phyloP scores from a whole-genome alignment of 192 early-diverging fungal genomes.

The Backusella australiensis region DNA sequence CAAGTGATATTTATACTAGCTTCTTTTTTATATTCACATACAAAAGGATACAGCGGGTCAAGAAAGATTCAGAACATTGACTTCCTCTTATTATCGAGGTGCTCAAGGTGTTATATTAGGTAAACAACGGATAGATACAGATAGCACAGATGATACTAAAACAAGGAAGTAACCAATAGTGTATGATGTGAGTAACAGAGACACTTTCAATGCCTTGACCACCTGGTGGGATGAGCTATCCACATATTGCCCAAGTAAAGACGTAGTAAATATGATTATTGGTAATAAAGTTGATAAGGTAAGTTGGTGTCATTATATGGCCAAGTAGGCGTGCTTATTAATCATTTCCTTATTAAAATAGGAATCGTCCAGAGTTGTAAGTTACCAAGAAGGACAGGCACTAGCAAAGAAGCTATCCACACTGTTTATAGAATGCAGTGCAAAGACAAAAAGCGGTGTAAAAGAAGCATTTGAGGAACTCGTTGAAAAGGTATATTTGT shows the following conservation, averaged over 20 bases:
- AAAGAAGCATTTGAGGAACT: slow-evolving; percentile 93
- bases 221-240: slow-evolving; percentile 93
- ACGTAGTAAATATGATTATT: slow-evolving; percentile 96
- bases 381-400: slow-evolving; percentile 85
- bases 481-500: slow-evolving; percentile 73
- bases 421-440: slow-evolving; percentile 94
- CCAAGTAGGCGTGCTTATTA: slow-evolving; percentile 30
- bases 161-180: slow-evolving; percentile 49
- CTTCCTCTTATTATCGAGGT: slow-evolving; percentile 95
- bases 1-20: not conserved
- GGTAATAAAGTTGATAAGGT: slow-evolving; percentile 99
- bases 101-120: slow-evolving; percentile 97
- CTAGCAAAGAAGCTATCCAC: slow-evolving; percentile 87
- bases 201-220: slow-evolving; percentile 87
- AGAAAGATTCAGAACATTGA: slow-evolving; percentile 98
- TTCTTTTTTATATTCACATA: not conserved
- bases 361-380: slow-evolving; percentile 70
- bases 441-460: slow-evolving; percentile 93
- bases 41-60: slow-evolving; percentile 97
- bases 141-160: not conserved
- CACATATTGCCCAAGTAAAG: slow-evolving; percentile 81
- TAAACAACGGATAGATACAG: slow-evolving; percentile 38
- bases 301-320: slow-evolving; percentile 20
- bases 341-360: slow-evolving; percentile 11
- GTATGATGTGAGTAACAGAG: slow-evolving; percentile 94